Base-by-base conservation (phyloP, 768 basidiomycete genomes). In the Chlorophyllum brunneum region DNA sequence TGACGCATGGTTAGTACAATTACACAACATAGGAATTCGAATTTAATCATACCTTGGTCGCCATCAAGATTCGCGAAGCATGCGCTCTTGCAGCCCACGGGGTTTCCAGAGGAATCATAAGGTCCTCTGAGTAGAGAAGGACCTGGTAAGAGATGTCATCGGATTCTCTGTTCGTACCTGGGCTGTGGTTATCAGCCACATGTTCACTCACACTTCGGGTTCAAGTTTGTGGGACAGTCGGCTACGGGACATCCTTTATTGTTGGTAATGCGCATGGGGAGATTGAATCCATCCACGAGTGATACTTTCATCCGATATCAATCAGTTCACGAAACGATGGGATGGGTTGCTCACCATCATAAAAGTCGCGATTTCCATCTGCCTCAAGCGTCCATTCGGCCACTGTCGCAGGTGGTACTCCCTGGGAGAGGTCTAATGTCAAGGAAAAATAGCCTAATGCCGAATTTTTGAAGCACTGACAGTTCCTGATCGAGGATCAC, bases 251-350 rank as follows among this genome's bases (percentile, higher is more conserved):
- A 87, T 10, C 74, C 78, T 36, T 65, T 71, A 62, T 73, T 76
- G 66, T 82, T 85, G 45, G 68, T 70, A 54, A 88, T 81, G 8
- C 69, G 64, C 59, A 82, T 62, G 15, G 86, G 84, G 10, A 87
- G 62, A 60, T 86, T 84, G 59, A 73, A 83, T 1, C 85, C 84
- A 56, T 85, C 81, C 30, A 85, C 83, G 16, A 86, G 70, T 27
- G 82, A 82, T 30, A 85, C 83, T 82, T 45, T 20, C 22, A 29
- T 48, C 33, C 16, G 13, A 22, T 7, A 26, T 23, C 22, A 10
- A 34, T 23, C 7, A 9, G 26, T 10, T 16, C 20, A 31, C 9
- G 7, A 37, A 7, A 10, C 10, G 24, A 45, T 29, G 36, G 29
- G 22, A n/a, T 23, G 22, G 22, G 15, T 20, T 56, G 57, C 69